A percentile compares a stretch with the other conserved stretches of the same genome.
phyloP scores from a whole-genome alignment of 768 basidiomycete species.

The Boletus rubescentipes region DNA sequence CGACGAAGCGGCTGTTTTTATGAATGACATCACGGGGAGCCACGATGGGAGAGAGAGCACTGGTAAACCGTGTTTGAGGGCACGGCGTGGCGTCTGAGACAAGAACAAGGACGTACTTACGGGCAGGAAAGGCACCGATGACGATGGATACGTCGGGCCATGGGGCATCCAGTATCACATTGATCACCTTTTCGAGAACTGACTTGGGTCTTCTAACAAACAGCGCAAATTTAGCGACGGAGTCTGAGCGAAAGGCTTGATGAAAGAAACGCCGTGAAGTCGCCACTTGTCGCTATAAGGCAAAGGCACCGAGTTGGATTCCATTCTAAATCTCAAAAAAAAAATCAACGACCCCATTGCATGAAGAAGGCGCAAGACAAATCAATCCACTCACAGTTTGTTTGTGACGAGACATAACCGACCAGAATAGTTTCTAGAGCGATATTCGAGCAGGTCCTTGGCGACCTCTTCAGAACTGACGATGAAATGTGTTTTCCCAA shows the following conservation, averaged over 20 bases:
- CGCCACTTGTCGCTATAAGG: constrained; percentile 34
- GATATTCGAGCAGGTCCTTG: constrained; percentile 45
- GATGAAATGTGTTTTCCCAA: constrained; percentile 46
- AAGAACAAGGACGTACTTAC: constrained; percentile 1
- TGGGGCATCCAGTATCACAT: constrained; percentile 3
- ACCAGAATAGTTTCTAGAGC: constrained; percentile 48
- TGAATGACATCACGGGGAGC: constrained; percentile 15
- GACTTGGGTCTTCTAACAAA: constrained; percentile 31
- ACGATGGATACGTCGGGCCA: constrained; percentile 8
- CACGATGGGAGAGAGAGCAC: constrained; percentile 11
- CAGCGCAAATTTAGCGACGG: constrained; percentile 21
- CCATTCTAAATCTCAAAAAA: constrained; percentile 11
- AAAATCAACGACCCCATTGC: not conserved
- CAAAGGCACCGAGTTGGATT: constrained; percentile 18
- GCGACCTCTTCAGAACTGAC: constrained; percentile 43
- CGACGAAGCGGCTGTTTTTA: not conserved
- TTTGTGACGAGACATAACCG: constrained; percentile 35
- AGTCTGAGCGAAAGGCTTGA: constrained; percentile 16
- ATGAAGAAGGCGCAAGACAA: not conserved
- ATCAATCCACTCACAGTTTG: constrained; percentile 5
- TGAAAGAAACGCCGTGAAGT: constrained; percentile 27
- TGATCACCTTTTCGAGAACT: constrained; percentile 18
- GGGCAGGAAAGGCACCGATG: constrained; percentile 12
- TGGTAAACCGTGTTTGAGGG: not conserved
- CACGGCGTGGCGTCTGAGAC: not conserved